Percentiles rank a stretch among this genome's conserved stretches.
phyloP scores from a whole-genome alignment of 2,329 filamentous ascomycete species.

The Penicillium brevicompactum region DNA sequence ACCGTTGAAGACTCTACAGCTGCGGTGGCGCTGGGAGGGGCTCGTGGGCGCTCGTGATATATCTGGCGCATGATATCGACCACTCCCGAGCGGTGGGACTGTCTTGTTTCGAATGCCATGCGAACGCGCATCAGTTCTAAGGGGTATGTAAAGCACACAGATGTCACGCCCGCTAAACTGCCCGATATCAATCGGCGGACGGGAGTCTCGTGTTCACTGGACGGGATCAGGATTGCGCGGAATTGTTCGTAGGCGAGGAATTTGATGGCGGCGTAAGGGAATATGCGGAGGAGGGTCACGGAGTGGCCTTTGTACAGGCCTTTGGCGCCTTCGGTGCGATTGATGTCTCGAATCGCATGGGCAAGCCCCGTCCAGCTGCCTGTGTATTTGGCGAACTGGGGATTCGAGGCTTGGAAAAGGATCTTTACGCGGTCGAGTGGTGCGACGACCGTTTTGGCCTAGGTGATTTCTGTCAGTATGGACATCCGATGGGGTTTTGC shows the following conservation, averaged over 20 bases:
- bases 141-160: conserved; percentile 95
- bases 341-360: conserved; percentile 83
- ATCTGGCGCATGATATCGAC: conserved; percentile 80
- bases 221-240: conserved; percentile 73
- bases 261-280: conserved; percentile 96
- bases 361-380: conserved; percentile 84
- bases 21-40: conserved; percentile 22
- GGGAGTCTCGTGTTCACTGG: conserved; percentile 74
- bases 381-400: conserved; percentile 89
- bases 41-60: conserved; percentile 70
- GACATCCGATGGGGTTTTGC: background rate
- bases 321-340: conserved; percentile 68
- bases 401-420: conserved; percentile 93
- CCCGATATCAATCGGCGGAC: conserved; percentile 61
- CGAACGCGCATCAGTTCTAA: conserved; percentile 91
- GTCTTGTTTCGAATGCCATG: conserved; percentile 89
- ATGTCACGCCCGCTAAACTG: conserved; percentile 70
- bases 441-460: conserved; percentile 95
- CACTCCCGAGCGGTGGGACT: conserved; percentile 69
- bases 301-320: conserved; percentile 94
- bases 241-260: conserved; percentile 98
- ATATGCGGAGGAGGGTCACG: conserved; percentile 89
- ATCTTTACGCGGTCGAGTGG: conserved; percentile 98
- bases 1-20: conserved; percentile 42
- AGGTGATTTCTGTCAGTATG: conserved; percentile 12